Percentiles rank a stretch among this genome's conserved stretches.
phyloP scores from a whole-genome alignment of 2,329 filamentous ascomycete species.

The Diaporthe velutina region DNA sequence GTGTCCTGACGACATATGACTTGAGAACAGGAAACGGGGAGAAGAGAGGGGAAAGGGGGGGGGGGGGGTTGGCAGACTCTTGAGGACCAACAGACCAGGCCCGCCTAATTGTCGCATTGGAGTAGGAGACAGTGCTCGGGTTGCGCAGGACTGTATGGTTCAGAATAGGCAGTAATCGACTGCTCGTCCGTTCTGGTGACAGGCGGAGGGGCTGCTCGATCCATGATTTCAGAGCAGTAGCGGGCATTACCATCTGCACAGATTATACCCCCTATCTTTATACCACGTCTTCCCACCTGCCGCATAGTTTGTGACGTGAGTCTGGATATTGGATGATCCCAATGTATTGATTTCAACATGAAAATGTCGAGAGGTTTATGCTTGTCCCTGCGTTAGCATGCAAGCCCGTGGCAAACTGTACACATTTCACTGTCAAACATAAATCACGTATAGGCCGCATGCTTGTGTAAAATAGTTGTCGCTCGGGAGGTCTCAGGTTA shows the following conservation, averaged over 20 bases:
- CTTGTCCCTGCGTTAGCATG: not conserved
- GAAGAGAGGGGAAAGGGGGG: too few species aligned
- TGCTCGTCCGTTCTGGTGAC: not conserved
- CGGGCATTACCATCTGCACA: not conserved
- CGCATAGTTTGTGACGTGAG: not conserved
- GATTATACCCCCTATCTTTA: not conserved
- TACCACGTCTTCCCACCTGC: not conserved
- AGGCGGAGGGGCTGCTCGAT: not conserved
- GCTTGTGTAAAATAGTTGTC: not conserved
- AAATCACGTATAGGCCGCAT: not conserved
- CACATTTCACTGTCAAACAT: not conserved
- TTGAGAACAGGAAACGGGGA: not conserved
- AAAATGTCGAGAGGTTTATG: accelerated
- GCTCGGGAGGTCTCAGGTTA: not conserved
- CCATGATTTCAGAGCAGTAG: not conserved
- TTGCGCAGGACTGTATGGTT: not conserved
- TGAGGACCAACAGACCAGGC: not conserved
- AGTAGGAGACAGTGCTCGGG: not conserved
- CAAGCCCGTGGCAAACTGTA: too few species aligned
- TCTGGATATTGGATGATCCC: not conserved
- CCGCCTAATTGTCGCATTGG: not conserved
- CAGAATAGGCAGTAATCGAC: not conserved
- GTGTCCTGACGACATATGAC: not conserved
- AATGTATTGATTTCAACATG: not conserved
- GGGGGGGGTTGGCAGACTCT: not conserved